These are phyloP conservation scores for Syncephalis plumigaleata DNA, from an alignment of 371 early-diverging fungal species.

Conservation along the genomic window DNA sequence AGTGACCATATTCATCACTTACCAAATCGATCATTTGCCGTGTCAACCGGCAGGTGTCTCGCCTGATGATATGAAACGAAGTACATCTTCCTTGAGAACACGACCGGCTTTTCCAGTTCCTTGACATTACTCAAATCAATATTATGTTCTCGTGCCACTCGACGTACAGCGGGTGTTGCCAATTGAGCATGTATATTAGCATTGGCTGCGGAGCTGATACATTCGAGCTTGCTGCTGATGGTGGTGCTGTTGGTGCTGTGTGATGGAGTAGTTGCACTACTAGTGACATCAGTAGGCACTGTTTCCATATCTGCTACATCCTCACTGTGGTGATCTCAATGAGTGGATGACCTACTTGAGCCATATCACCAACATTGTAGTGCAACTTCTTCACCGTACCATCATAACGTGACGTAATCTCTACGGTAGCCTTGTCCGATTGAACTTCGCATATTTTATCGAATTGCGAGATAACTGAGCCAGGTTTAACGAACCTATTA, in stretches of 20 bases:
- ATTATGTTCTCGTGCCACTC: slow-evolving; percentile 61
- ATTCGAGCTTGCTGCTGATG: neutral
- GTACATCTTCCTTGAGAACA: slow-evolving; percentile 80
- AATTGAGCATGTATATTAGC: slow-evolving; percentile 17
- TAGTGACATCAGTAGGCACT: slow-evolving; percentile 11
- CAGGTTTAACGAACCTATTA: slow-evolving; percentile 77
- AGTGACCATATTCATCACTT: too few species aligned
- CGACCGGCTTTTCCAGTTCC: slow-evolving; percentile 82
- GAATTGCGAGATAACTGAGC: slow-evolving; percentile 80
- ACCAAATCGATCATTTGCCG: neutral
- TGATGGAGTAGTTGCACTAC: slow-evolving; percentile 11
- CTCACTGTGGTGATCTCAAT: slow-evolving; percentile 76
- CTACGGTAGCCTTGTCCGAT: slow-evolving; percentile 95
- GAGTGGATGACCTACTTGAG: slow-evolving; percentile 81
- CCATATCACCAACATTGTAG: slow-evolving; percentile 77
- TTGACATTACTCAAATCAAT: slow-evolving; percentile 52
- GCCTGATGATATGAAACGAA: slow-evolving; percentile 24
- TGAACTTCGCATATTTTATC: slow-evolving; percentile 93
- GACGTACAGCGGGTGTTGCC: slow-evolving; percentile 86
- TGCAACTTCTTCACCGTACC: slow-evolving; percentile 69
- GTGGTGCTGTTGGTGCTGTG: slow-evolving; percentile 7
- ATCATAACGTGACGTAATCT: slow-evolving; percentile 88
- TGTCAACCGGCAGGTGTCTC: neutral
- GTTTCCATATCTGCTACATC: slow-evolving; percentile 14
- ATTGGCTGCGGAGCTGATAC: neutral